Evolutionary conservation across 306 rosid genomes (phyloP), one percentile per base, ranked within the genome.

Genomic region (Vigna mungo): DNA sequence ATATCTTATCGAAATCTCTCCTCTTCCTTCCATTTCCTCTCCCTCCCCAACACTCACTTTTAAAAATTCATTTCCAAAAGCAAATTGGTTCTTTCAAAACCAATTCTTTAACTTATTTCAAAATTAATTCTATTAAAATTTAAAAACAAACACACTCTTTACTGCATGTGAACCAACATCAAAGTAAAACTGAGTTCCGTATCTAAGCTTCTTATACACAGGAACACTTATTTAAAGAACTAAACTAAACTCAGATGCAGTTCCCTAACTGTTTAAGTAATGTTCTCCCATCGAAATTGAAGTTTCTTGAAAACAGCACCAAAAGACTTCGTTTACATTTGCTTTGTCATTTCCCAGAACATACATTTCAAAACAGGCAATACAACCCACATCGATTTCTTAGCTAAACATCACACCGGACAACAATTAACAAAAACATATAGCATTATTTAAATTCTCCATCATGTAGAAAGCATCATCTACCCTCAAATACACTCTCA

Each of bases 281-380:
- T 53, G 13, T 18, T 51, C 37, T 34, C 37, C 7, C 37, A 17
- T 16, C 25, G 0, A 0, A 53, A 53, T 53, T 53, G 12, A 18
- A 53, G 27, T 53, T 53, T 2, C 59, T 14, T 15, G 16, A 51
- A 6, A 16, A 44, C 15, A n/a, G 11, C 21, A n/a, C 13, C 46
- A 41, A 9, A 41, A 51, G 21, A 18, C 7, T n/a, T 16, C n/a
- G 6, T 7, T 6, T 13, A 49, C 41, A 36, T 53, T 18, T 17
- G 13, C 18, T 18, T 17, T 2, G 1, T 53, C 59, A 18, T 17
- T 4, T 21, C 18, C 17, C 47, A 43, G 30, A 59, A 58, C 68
- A 53, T 18, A 34, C 11, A 20, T 74, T 53, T 52, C 54, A 62
- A 54, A 56, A 65, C 72, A 72, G 25, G 27, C 23, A 71, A 61